Conservation (phyloP, 805 yeast species). For the Schizosaccharomyces octosporus region DNA sequence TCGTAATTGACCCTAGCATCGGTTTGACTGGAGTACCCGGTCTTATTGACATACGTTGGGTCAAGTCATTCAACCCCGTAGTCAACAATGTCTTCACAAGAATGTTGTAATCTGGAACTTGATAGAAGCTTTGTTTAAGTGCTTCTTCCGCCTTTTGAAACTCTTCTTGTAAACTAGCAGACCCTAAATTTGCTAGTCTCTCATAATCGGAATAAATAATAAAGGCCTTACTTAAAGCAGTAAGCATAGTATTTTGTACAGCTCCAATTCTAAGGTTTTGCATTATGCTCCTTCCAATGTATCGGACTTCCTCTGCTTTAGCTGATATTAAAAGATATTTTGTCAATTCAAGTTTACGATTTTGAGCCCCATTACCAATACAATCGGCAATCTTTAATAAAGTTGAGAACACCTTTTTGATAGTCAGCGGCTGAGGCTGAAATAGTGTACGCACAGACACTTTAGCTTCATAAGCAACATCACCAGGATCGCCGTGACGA, state of each 20-base stretch:
- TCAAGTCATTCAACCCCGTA: slow-evolving; percentile 3
- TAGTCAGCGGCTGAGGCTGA: slow-evolving; percentile 7
- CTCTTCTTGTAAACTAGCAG: not conserved
- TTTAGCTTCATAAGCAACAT: slow-evolving; percentile 11
- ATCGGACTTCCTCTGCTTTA: slow-evolving; percentile 9
- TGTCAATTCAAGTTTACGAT: slow-evolving; percentile 6
- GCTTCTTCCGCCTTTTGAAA: slow-evolving; percentile 6
- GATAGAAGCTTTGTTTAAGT: slow-evolving; percentile 8
- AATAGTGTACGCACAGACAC: slow-evolving; percentile 7
- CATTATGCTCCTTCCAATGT: slow-evolving; percentile 8
- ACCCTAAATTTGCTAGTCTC: not conserved
- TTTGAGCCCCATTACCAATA: slow-evolving; percentile 8
- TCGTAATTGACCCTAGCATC: slow-evolving; percentile 11
- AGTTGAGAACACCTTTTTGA: slow-evolving; percentile 6
- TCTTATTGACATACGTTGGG: slow-evolving; percentile 6
- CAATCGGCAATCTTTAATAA: slow-evolving; percentile 8
- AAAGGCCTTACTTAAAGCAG: slow-evolving; percentile 9
- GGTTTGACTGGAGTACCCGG: slow-evolving; percentile 5
- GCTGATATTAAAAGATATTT: slow-evolving; percentile 8
- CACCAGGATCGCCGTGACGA: slow-evolving; percentile 10
- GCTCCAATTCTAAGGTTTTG: slow-evolving; percentile 10
- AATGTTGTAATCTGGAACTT: slow-evolving; percentile 9
- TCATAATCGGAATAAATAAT: slow-evolving; percentile 3
- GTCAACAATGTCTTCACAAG: slow-evolving; percentile 5
- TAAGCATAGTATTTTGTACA: slow-evolving; percentile 8